Base-by-base conservation (phyloP, 2,329 filamentous ascomycete genomes). In the Monilinia vaccinii-corymbosi region DNA sequence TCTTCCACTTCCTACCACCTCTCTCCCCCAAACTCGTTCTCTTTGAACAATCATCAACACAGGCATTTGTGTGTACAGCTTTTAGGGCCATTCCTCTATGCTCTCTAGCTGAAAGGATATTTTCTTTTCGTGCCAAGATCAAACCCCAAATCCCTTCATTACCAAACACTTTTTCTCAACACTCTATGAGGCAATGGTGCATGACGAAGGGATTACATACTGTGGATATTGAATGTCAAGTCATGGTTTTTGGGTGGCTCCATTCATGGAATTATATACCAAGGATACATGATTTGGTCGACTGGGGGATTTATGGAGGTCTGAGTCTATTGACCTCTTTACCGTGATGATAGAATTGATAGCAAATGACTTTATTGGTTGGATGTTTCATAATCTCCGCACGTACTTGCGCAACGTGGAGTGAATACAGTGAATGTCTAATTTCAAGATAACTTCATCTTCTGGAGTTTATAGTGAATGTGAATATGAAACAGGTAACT, bases 81-180 rank as follows among this genome's bases (percentile, higher is more conserved):
- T 71, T 73, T 62, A 64, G 72, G 73, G 72, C 64, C 72, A 69
- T 44, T 68, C 66, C 67, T 62, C 74, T 68, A 75, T 76, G 74
- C 71, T 73, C 72, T 71, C 71, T 61, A 75, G 74, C 74, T 77
- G 73, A 77, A 77, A 75, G 75, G 48, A 59, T 61, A 74, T 73
- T 69, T 66, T 73, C 75, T 73, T 55, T 76, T 77, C 77, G 76
- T 79, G 77, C 77, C 77, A 72, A 79, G 75, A 79, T 71, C 65
- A 71, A 70, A 62, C 66, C 59, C 58, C 63, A 68, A 62, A 72
- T 71, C 76, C 69, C 69, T 75, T 76, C 72, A 85, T 85, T 85
- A 86, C 83, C 83, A 86, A 86, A 83, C 82, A 84, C 79, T 75
- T 74, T 74, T 75, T 75, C 75, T 77, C 68, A 64, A 65, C 66